Base-by-base conservation (phyloP, 805 yeast genomes). In the Spathaspora arborariae region DNA sequence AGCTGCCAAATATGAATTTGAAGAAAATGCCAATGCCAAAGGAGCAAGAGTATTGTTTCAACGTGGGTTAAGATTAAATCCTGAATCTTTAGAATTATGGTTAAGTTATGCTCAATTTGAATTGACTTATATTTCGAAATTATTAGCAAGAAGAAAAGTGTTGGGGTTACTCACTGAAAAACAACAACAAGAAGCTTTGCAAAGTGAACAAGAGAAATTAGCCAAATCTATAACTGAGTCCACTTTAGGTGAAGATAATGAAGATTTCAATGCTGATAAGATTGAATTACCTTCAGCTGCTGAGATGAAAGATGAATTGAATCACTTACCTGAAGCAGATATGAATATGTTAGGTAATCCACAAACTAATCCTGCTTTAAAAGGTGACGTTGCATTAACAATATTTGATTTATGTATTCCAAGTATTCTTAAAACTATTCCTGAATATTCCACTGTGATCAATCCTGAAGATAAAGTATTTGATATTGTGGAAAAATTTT, bases 1-100 rank as follows among this genome's bases (percentile, higher is more conserved):
- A 57, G 97, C 97, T 20, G 97, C 97, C 24, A 88, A 88, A 60
- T 89, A 88, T 66, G 98, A 94, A 67, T 84, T 88, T 57, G 97
- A 92, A 56, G 79, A 79, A 22, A 89, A 94, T 64, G 87, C 92
- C 36, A 86, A 90, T 56, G 88, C 96, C 39, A 82, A 85, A 59
- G 91, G 96, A 40, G 91, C 97, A 19, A 79, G 99, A 64, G 80
- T 81, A 8, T 75, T 94, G 20, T 82, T 90, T 64, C 97, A 91
- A 64, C 80, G 86, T 54, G 96, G 85, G 26, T 72, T 94, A 36
- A 76, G 96, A 63, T 86, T 94, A 64, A 92, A 92, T 60, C 77
- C 85, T 2, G 91, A 87, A 43, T 78, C 84, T 7, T 63, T 73
- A 15, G 78, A 76, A 47, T 73, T 94, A 49, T 92, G 98, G 97